Evolutionary conservation across 495 filamentous ascomycete genomes (phyloP).

Genomic region (Aspergillus mulundensis): DNA sequence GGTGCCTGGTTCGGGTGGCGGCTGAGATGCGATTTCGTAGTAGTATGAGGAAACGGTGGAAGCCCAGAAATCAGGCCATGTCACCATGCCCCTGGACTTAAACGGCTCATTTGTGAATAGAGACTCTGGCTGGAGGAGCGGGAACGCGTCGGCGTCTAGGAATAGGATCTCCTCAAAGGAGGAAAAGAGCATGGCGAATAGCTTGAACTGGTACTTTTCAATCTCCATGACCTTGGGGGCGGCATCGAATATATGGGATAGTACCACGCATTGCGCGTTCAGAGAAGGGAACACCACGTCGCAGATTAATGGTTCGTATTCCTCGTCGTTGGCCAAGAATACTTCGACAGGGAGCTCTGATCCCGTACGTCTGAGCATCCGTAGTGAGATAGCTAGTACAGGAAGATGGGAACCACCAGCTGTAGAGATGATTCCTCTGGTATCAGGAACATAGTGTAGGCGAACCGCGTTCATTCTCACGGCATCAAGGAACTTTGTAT

Average conservation of each 20-base stretch:
- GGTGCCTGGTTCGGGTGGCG: constrained; percentile 18
- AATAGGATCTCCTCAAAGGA: constrained; percentile 53
- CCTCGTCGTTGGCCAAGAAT: constrained; percentile 40
- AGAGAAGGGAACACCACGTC: constrained; percentile 41
- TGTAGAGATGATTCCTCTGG: constrained; percentile 43
- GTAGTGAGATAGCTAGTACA: constrained; percentile 42
- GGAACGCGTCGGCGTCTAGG: constrained; percentile 51
- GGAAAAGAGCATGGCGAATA: constrained; percentile 51
- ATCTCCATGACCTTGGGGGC: constrained; percentile 23
- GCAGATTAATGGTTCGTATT: constrained; percentile 49
- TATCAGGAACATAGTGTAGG: constrained; percentile 33
- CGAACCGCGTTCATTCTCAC: constrained; percentile 29
- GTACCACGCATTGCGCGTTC: constrained; percentile 46
- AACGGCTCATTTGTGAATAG: constrained; percentile 47
- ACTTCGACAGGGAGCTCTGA: constrained; percentile 53
- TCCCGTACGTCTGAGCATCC: constrained; percentile 50
- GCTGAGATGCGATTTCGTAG: constrained; percentile 44
- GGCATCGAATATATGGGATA: constrained; percentile 33
- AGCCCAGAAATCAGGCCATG: constrained; percentile 57
- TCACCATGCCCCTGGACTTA: constrained; percentile 40
- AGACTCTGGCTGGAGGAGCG: constrained; percentile 40
- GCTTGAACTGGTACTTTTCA: constrained; percentile 50
- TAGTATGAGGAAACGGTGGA: constrained; percentile 43
- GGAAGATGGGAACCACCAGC: constrained; percentile 38
- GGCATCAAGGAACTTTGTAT: constrained; percentile 33